phyloP scores from a whole-genome alignment of 495 filamentous ascomycete species.

The Xylaria grammica region DNA sequence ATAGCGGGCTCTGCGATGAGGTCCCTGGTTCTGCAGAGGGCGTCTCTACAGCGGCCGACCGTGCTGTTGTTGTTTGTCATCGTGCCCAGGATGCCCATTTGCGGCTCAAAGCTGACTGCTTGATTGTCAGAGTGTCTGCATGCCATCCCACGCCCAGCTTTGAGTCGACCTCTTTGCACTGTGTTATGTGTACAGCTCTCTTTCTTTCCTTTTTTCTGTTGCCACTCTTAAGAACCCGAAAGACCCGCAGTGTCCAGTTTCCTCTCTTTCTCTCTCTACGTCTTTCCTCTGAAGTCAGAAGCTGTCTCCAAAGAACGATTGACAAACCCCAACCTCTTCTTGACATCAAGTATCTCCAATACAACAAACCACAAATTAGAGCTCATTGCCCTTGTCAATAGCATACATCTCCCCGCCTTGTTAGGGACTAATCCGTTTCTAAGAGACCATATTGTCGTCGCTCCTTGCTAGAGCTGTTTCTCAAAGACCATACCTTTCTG shows the following conservation, averaged over 20 bases:
- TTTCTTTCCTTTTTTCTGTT: conserved; percentile 7
- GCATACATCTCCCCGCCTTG: conserved; percentile 12
- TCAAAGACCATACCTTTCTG: not conserved
- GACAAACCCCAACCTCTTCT: conserved; percentile 4
- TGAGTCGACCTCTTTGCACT: conserved; percentile 8
- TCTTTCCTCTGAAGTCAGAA: conserved; percentile 6
- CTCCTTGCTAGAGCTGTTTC: not conserved
- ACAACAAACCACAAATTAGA: conserved; percentile 5
- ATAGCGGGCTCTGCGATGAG: conserved; percentile 26
- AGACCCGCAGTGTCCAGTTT: conserved; percentile 17
- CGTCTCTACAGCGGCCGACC: not conserved
- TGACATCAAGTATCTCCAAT: not conserved
- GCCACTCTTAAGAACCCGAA: conserved; percentile 19
- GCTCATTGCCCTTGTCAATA: conserved; percentile 17
- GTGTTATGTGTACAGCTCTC: conserved; percentile 12
- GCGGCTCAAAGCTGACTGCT: conserved; percentile 25
- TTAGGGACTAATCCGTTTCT: conserved; percentile 8
- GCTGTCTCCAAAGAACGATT: conserved; percentile 9
- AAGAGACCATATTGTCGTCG: conserved; percentile 20
- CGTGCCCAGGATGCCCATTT: not conserved
- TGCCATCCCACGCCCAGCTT: conserved; percentile 21
- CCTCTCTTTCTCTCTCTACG: conserved; percentile 16
- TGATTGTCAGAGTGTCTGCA: conserved; percentile 13
- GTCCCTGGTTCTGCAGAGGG: conserved; percentile 23
- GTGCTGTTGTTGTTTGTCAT: conserved; percentile 4